phyloP scores from a whole-genome alignment of 2,329 filamentous ascomycete genomes.

The Colletotrichum sp. region DNA sequence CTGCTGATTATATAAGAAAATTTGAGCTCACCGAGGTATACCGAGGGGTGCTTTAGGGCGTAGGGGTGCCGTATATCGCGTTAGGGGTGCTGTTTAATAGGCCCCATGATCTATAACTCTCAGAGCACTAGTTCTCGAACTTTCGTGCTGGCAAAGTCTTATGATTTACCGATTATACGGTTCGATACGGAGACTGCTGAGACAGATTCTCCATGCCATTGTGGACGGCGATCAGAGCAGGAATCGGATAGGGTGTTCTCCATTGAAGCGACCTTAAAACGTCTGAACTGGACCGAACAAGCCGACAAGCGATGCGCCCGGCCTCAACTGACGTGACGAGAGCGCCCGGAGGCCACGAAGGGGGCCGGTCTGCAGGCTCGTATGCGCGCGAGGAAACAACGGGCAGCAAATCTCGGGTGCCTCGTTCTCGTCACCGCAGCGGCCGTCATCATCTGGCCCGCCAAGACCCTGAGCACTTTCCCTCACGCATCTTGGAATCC shows the following conservation, averaged over 20 bases:
- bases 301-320: not conserved
- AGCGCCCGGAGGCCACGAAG: not conserved
- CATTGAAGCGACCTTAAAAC: not conserved
- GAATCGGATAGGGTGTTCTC: not conserved
- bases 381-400: not conserved
- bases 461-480: not conserved
- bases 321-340: not conserved
- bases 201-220: not conserved
- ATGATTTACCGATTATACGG: not conserved
- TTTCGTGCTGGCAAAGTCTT: not conserved
- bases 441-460: not conserved
- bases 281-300: not conserved
- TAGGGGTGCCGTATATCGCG: no score
- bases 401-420: not conserved
- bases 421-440: not conserved
- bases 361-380: not conserved
- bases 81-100: no score
- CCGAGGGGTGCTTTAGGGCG: no score
- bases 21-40: no score
- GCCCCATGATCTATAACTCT: no score
- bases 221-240: not conserved
- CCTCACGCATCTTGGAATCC: not conserved
- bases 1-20: no score
- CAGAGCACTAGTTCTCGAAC: conserved; percentile 4
- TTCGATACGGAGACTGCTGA: not conserved